These are phyloP conservation scores for Prunus salicina DNA, from an alignment of 306 rosid species.

Conservation along the genomic window DNA sequence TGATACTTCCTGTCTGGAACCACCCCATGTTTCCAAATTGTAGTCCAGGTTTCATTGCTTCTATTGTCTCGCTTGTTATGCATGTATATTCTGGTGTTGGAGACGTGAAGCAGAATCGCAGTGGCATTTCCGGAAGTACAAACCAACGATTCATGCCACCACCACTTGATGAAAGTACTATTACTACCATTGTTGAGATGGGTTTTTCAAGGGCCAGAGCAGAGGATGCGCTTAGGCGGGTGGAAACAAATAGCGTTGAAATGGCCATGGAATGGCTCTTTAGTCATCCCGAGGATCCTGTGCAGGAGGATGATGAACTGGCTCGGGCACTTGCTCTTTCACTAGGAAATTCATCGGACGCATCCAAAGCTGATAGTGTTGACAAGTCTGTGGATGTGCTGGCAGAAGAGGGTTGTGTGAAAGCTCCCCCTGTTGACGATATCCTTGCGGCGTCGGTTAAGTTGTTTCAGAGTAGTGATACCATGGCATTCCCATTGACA, in stretches of 20 bases:
- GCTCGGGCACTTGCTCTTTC: conserved; percentile 95
- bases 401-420: conserved; percentile 67
- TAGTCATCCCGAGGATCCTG: conserved; percentile 94
- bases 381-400: conserved; percentile 75
- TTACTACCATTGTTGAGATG: conserved; percentile 92
- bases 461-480: conserved; percentile 82
- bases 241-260: conserved; percentile 96
- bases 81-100: conserved; percentile 95
- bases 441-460: conserved; percentile 73
- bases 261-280: conserved; percentile 99
- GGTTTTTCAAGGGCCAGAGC: conserved; percentile 98
- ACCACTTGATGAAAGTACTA: conserved; percentile 90
- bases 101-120: conserved; percentile 81
- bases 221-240: conserved; percentile 94
- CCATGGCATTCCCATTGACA: conserved; percentile 83
- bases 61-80: conserved; percentile 80
- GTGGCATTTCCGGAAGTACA: conserved; percentile 60
- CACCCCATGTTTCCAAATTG: conserved; percentile 78
- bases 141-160: conserved; percentile 77
- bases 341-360: conserved; percentile 84
- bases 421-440: conserved; percentile 92
- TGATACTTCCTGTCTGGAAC: conserved; percentile 85
- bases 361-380: conserved; percentile 69
- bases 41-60: conserved; percentile 79
- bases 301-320: conserved; percentile 98